A percentile compares a stretch with the other conserved stretches of the same genome.
Evolutionary conservation across 2,329 filamentous ascomycete species (phyloP).

Genomic region (Claviceps arundinis): DNA sequence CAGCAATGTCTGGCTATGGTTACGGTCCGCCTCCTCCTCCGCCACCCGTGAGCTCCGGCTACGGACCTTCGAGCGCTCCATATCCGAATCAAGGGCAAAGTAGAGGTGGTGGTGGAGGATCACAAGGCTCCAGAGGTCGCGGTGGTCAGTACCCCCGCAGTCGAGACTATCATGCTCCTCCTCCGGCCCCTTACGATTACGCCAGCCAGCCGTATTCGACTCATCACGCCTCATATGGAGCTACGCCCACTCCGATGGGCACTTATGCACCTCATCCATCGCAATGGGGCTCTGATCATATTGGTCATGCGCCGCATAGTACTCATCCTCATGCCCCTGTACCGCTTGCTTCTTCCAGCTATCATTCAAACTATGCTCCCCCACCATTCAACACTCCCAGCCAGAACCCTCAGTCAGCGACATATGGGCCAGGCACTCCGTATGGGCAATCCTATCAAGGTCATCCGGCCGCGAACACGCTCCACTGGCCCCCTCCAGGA

Average conservation of each 20-base stretch:
- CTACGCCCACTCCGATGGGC: conserved; percentile 22
- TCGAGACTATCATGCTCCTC: conserved; percentile 27
- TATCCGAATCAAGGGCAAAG: conserved; percentile 26
- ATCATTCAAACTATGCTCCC: conserved; percentile 45
- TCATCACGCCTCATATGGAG: conserved; percentile 17
- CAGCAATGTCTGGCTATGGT: conserved; percentile 34
- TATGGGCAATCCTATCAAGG: conserved; percentile 24
- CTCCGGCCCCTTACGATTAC: conserved; percentile 31
- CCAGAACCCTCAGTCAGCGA: conserved; percentile 30
- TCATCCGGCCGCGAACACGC: conserved; percentile 14
- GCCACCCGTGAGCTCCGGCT: conserved; percentile 23
- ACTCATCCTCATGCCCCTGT: conserved; percentile 31
- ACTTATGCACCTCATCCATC: conserved; percentile 26
- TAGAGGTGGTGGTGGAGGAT: conserved; percentile 26
- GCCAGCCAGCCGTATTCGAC: conserved; percentile 23
- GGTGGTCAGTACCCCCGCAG: conserved; percentile 25
- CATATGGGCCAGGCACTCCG: conserved; percentile 27
- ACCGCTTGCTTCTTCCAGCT: conserved; percentile 39
- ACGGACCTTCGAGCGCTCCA: conserved; percentile 24
- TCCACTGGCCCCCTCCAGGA: conserved; percentile 14
- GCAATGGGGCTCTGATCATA: conserved; percentile 29
- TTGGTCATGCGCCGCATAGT: conserved; percentile 22
- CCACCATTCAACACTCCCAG: conserved; percentile 32
- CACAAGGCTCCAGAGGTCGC: conserved; percentile 23
- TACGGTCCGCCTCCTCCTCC: conserved; percentile 39